Evolutionary conservation across 495 filamentous ascomycete genomes (phyloP).

Genomic region (Aspergillus incahuasiensis): DNA sequence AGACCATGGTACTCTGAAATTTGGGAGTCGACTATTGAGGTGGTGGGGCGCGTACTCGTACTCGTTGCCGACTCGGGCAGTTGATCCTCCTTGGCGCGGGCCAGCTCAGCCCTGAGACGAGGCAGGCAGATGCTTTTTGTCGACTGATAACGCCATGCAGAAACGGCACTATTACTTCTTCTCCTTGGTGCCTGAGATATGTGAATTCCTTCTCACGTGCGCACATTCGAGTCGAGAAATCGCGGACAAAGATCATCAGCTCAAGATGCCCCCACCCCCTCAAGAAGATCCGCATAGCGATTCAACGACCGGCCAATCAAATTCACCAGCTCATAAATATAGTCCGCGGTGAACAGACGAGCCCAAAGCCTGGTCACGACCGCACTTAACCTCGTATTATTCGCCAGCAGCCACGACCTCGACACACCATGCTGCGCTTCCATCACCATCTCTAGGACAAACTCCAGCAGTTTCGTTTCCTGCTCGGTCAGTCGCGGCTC

Average conservation of each 20-base stretch:
- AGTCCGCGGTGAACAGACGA: slow-evolving; percentile 61
- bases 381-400: slow-evolving; percentile 56
- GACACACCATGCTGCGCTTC: slow-evolving; percentile 57
- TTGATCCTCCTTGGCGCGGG: background rate
- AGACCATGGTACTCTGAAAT: background rate
- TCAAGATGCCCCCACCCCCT: slow-evolving; percentile 15
- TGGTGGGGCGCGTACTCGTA: slow-evolving; percentile 1
- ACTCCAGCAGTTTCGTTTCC: slow-evolving; percentile 56
- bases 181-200: too few relatives aligned
- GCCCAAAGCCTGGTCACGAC: slow-evolving; percentile 64
- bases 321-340: slow-evolving; percentile 63
- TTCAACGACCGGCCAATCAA: slow-evolving; percentile 59
- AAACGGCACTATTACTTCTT: too few relatives aligned
- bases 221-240: too few relatives aligned
- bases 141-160: too few relatives aligned
- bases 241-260: too few relatives aligned
- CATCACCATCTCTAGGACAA: slow-evolving; percentile 62
- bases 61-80: background rate
- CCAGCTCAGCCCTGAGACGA: background rate
- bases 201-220: too few relatives aligned
- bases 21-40: background rate
- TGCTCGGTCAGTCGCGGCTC: slow-evolving; percentile 44
- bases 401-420: slow-evolving; percentile 44
- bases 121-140: background rate
- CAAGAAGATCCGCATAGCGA: slow-evolving; percentile 60